Conservation (phyloP, 1,139 yeast genomes). For the Diutina scorzettiae region DNA sequence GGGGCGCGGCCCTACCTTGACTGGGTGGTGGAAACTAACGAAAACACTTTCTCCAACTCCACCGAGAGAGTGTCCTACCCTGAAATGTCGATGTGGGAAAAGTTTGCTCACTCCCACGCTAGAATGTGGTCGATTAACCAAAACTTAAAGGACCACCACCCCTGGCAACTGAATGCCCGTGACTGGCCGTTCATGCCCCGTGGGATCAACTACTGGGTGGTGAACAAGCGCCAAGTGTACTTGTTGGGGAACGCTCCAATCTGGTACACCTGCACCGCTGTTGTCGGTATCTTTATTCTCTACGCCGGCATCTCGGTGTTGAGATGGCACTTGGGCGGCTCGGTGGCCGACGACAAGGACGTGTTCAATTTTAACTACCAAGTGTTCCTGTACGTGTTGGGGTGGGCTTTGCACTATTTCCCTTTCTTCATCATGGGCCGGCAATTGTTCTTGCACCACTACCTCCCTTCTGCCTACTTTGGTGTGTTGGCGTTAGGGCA, state of each 20-base stretch:
- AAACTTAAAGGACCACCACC: constrained; percentile 75
- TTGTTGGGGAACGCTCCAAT: constrained; percentile 80
- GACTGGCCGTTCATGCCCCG: constrained; percentile 84
- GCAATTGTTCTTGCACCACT: constrained; percentile 88
- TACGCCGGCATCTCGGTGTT: constrained; percentile 45
- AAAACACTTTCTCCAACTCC: constrained; percentile 22
- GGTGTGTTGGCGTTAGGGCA: constrained; percentile 80
- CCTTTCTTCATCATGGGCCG: constrained; percentile 93
- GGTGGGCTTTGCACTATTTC: constrained; percentile 74
- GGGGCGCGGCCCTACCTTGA: constrained; percentile 65
- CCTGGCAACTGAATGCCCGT: constrained; percentile 77
- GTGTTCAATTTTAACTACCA: constrained; percentile 65
- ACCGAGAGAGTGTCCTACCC: constrained; percentile 42
- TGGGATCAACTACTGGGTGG: constrained; percentile 93
- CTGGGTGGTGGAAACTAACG: constrained; percentile 85
- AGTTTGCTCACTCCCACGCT: constrained; percentile 66
- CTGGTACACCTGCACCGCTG: constrained; percentile 77
- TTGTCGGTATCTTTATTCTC: constrained; percentile 41
- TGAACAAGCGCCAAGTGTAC: constrained; percentile 67
- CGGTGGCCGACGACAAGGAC: constrained; percentile 37
- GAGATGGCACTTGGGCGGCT: constrained; percentile 64
- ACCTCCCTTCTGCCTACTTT: constrained; percentile 83
- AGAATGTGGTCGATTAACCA: constrained; percentile 89
- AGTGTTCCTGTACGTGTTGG: constrained; percentile 54
- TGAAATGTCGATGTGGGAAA: constrained; percentile 50